Evolutionary conservation across 345 rosid genomes (phyloP).

Genomic region (Punica granatum): DNA sequence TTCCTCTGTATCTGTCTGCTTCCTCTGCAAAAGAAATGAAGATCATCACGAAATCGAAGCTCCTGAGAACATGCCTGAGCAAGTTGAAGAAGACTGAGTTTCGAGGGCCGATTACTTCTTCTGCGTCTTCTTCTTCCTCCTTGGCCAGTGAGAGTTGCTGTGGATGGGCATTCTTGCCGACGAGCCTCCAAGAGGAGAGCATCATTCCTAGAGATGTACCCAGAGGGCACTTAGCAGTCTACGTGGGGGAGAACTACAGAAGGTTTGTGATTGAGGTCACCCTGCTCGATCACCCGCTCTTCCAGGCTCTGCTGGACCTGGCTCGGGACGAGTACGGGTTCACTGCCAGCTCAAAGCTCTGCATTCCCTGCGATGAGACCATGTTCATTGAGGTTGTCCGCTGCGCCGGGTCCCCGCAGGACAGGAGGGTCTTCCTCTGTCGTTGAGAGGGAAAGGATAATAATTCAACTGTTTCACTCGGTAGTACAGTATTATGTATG

Average conservation of each 20-base stretch:
- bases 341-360: conserved; percentile 47
- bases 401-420: conserved; percentile 39
- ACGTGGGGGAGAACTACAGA: conserved; percentile 62
- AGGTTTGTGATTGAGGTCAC: conserved; percentile 63
- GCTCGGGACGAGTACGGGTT: conserved; percentile 66
- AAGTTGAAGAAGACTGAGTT: conserved; percentile 49
- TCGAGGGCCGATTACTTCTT: conserved; percentile 31
- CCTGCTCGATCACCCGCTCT: conserved; percentile 68
- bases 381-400: conserved; percentile 65
- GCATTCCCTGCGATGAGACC: conserved; percentile 74
- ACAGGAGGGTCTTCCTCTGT: conserved; percentile 28
- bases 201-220: conserved; percentile 77
- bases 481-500: background rate
- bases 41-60: conserved; percentile 35
- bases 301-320: conserved; percentile 69
- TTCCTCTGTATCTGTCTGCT: conserved; percentile 7
- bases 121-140: conserved; percentile 24
- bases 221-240: conserved; percentile 73
- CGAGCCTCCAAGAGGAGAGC: conserved; percentile 26
- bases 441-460: conserved; percentile 2
- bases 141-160: conserved; percentile 36
- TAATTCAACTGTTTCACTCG: background rate
- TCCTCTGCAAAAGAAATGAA: conserved; percentile 13
- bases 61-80: conserved; percentile 23
- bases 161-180: conserved; percentile 34